Evolutionary conservation across 2,329 filamentous ascomycete species (phyloP), one percentile per base, ranked within the genome.

Genomic region (Colletotrichum gloeosporioides): DNA sequence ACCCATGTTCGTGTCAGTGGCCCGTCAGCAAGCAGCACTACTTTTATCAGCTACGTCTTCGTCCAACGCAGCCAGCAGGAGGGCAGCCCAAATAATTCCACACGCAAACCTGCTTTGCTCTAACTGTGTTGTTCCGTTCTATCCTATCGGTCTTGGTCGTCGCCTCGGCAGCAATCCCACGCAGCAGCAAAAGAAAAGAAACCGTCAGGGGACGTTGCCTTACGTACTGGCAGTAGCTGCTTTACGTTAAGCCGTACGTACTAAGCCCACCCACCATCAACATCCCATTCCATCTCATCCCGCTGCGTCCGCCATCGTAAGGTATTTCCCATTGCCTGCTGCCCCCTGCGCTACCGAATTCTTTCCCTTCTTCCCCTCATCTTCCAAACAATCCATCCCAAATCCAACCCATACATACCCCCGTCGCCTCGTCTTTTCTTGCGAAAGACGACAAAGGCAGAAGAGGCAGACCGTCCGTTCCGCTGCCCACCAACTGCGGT

Each of bases 361-460:
- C 36, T 57, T 31, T 31, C 49, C 65, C 34, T 69, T 70, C 29
- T 65, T 61, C 27, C 55, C 64, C 16, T 34, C 68, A 32, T 34
- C 68, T 32, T 34, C 36, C 63, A 69, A 64, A 57, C 70, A 59
- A 73, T 63, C 57, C 69, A 44, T 75, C 63, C 65, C 73, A 62
- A 29, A 62, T 57, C 39, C 61, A 72, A 65, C 18, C 57, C 49
- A 75, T 44, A 62, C 57, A 61, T 49, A 65, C 69, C 67, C 69
- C 69, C 62, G 62, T 75, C 69, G 63, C 69, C 32, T 75, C 69
- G 63, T 75, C 69, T 63, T 71, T 65, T 65, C 61, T 75, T 73
- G 63, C 73, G 69, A 55, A 53, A 13, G 44, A 53, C 44, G n/a
- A 22, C 25, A 49, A 27, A 31, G 31, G 59, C 31, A 70, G 61